Percentiles rank a stretch among this genome's conserved stretches.
phyloP scores from a whole-genome alignment of 805 yeast species.

The Cyberlindnera misumaiensis region DNA sequence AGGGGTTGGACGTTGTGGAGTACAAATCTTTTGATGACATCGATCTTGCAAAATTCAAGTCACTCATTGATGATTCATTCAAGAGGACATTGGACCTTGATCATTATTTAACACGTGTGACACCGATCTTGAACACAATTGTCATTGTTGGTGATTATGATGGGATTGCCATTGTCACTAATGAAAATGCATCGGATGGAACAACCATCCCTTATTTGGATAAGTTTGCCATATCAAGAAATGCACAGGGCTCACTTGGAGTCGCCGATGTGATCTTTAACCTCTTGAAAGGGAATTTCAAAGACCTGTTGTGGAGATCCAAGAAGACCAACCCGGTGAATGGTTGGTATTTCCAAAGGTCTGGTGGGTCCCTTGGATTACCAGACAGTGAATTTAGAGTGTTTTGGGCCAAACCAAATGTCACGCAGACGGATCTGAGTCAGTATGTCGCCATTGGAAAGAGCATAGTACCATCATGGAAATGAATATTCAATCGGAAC shows the following conservation, averaged over 20 bases:
- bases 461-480: conserved; percentile 50
- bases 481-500: conserved; percentile 26
- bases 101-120: conserved; percentile 61
- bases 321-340: conserved; percentile 83
- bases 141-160: conserved; percentile 92
- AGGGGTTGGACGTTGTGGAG: conserved; percentile 41
- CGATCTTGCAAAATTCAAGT: conserved; percentile 50
- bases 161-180: conserved; percentile 89
- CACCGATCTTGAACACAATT: conserved; percentile 61
- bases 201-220: conserved; percentile 65
- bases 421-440: conserved; percentile 30
- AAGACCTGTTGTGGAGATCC: conserved; percentile 82
- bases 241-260: conserved; percentile 85
- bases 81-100: conserved; percentile 57
- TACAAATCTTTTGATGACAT: conserved; percentile 11
- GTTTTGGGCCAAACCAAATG: conserved; percentile 36
- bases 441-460: conserved; percentile 50
- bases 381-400: conserved; percentile 32
- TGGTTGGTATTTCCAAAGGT: conserved; percentile 95
- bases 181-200: conserved; percentile 43
- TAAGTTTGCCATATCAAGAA: conserved; percentile 83
- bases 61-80: conserved; percentile 74
- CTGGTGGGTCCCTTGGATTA: conserved; percentile 58
- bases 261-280: conserved; percentile 92
- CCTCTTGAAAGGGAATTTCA: conserved; percentile 56